These are phyloP conservation scores for Puccinia sorghi DNA, from an alignment of 1,284 basidiomycete species.

Conservation along the genomic window DNA sequence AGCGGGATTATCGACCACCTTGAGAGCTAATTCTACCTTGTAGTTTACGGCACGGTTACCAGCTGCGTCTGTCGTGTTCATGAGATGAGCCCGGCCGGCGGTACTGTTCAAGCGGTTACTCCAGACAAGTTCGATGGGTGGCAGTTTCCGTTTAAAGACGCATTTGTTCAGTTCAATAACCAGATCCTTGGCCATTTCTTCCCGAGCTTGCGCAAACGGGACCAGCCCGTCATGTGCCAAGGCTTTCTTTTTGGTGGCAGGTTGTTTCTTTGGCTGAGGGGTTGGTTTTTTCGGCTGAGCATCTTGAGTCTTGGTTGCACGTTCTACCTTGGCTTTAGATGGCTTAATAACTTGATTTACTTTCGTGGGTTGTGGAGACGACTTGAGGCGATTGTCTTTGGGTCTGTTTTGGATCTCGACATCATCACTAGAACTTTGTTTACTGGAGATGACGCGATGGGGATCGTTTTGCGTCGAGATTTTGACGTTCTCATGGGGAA, in stretches of 20 bases:
- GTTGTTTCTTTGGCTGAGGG: background rate
- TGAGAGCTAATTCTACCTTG: conserved; percentile 67
- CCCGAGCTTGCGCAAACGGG: conserved; percentile 28
- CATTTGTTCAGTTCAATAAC: conserved; percentile 18
- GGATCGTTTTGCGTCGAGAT: background rate
- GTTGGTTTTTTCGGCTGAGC: background rate
- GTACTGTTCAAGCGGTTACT: conserved; percentile 71
- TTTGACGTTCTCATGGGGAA: background rate
- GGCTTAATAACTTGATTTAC: background rate
- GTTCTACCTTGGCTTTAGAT: background rate
- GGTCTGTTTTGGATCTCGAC: background rate
- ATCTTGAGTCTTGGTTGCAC: background rate
- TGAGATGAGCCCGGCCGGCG: conserved; percentile 74
- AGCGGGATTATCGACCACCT: conserved; percentile 73
- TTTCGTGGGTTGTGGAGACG: background rate
- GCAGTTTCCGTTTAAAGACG: conserved; percentile 60
- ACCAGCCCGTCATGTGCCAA: background rate
- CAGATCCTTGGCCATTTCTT: conserved; percentile 25
- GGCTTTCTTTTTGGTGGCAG: background rate
- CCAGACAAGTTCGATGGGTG: conserved; percentile 70
- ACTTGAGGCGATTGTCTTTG: background rate
- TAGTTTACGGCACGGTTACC: conserved; percentile 62
- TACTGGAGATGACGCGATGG: background rate
- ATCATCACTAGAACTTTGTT: conserved; percentile 1
- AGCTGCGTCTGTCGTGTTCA: conserved; percentile 59